Evolutionary conservation across 2,329 filamentous ascomycete species (phyloP).

Genomic region (Fusarium tricinctum): DNA sequence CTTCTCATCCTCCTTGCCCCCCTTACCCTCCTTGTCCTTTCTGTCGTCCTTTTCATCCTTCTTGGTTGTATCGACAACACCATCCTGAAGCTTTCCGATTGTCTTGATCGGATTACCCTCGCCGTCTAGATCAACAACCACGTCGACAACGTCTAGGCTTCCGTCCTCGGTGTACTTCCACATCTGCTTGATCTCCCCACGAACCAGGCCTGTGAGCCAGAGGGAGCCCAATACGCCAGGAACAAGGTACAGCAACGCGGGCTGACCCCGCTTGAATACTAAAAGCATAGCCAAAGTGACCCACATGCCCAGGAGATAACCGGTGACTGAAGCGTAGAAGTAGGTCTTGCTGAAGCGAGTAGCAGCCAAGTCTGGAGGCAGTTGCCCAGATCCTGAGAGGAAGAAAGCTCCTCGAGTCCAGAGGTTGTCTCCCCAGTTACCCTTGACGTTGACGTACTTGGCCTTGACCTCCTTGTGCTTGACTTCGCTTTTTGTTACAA

Average conservation of each 20-base stretch:
- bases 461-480: slow-evolving; percentile 65
- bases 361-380: slow-evolving; percentile 55
- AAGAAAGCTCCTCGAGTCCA: slow-evolving; percentile 70
- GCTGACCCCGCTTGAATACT: slow-evolving; percentile 84
- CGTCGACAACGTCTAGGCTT: slow-evolving; percentile 67
- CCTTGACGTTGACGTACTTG: slow-evolving; percentile 71
- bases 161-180: slow-evolving; percentile 86
- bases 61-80: slow-evolving; percentile 55
- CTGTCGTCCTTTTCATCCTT: slow-evolving; percentile 50
- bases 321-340: slow-evolving; percentile 81
- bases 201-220: slow-evolving; percentile 79
- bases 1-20: slow-evolving; percentile 29
- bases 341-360: slow-evolving; percentile 83
- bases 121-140: slow-evolving; percentile 68
- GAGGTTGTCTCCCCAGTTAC: slow-evolving; percentile 85
- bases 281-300: slow-evolving; percentile 82
- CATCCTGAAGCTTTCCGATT: slow-evolving; percentile 56
- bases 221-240: slow-evolving; percentile 82
- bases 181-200: slow-evolving; percentile 81
- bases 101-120: slow-evolving; percentile 62
- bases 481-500: slow-evolving; percentile 54
- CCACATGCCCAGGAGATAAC: slow-evolving; percentile 84
- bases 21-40: slow-evolving; percentile 43
- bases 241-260: slow-evolving; percentile 91
- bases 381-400: slow-evolving; percentile 40